Conservation (phyloP, 495 filamentous ascomycete genomes). For the Penicillium dipodomyicola region DNA sequence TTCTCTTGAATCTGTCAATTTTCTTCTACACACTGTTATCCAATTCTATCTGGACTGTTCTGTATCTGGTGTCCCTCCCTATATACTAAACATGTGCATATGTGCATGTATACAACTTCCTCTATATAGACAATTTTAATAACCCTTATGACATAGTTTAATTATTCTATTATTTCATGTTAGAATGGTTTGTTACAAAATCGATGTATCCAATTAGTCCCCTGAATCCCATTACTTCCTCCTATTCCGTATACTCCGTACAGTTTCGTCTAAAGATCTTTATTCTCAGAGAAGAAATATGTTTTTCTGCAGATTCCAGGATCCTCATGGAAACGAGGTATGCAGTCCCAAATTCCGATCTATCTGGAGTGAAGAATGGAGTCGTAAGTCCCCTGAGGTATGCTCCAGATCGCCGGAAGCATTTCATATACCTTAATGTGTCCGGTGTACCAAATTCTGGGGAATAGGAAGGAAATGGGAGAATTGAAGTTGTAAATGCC, state of each 20-base stretch:
- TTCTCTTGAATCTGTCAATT: too few species aligned
- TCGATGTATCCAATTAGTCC: neutral
- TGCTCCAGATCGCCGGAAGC: neutral
- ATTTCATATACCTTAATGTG: neutral
- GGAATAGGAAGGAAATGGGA: neutral
- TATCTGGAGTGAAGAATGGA: constrained; percentile 7
- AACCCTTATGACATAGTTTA: too few species aligned
- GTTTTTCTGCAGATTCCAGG: constrained; percentile 11
- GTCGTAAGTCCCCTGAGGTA: neutral
- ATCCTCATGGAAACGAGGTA: constrained; percentile 19
- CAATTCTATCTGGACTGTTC: too few species aligned
- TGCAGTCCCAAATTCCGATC: constrained; percentile 23
- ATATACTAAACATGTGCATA: too few species aligned
- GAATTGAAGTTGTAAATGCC: too few species aligned
- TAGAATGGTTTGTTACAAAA: neutral
- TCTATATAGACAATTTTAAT: too few species aligned
- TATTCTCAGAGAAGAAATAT: neutral
- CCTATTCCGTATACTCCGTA: too few species aligned
- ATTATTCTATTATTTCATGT: too few species aligned
- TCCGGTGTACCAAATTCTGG: neutral
- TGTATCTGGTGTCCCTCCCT: too few species aligned
- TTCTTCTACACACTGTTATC: too few species aligned
- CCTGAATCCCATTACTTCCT: neutral
- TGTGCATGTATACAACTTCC: too few species aligned
- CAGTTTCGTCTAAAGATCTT: neutral